A percentile compares a stretch with the other conserved stretches of the same genome.
phyloP scores from a whole-genome alignment of 2,329 filamentous ascomycete species.

The Byssochlamys sp. region DNA sequence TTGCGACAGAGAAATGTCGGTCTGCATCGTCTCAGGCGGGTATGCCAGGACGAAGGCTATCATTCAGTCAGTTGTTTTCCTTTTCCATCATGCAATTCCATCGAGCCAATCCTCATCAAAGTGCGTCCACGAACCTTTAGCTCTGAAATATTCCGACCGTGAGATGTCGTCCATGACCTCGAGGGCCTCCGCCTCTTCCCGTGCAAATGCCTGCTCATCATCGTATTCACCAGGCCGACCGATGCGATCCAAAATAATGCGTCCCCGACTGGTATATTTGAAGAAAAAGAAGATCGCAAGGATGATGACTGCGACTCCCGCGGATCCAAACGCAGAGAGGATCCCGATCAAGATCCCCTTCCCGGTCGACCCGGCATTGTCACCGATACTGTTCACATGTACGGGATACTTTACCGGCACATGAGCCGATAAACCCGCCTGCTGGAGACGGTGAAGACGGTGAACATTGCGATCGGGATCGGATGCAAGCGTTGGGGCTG shows the following conservation, averaged over 20 bases:
- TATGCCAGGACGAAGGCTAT: conserved; percentile 87
- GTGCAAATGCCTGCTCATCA: conserved; percentile 86
- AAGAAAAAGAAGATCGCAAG: conserved; percentile 85
- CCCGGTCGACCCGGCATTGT: conserved; percentile 46
- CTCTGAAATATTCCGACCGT: conserved; percentile 79
- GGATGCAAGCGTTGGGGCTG: conserved; percentile 3
- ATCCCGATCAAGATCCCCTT: conserved; percentile 89
- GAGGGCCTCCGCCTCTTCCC: conserved; percentile 88
- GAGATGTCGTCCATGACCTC: conserved; percentile 93
- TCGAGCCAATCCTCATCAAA: background rate
- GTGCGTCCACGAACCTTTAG: conserved; percentile 62
- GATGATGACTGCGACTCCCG: conserved; percentile 69
- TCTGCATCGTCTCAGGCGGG: conserved; percentile 86
- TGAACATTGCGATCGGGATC: conserved; percentile 8
- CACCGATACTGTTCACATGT: conserved; percentile 23
- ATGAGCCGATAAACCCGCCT: background rate
- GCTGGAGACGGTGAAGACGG: conserved; percentile 10
- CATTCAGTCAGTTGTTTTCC: background rate
- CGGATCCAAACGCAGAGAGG: conserved; percentile 85
- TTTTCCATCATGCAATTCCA: background rate
- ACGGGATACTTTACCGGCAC: conserved; percentile 23
- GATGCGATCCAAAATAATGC: conserved; percentile 87
- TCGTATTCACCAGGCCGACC: conserved; percentile 92
- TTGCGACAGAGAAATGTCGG: conserved; percentile 93
- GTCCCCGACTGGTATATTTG: conserved; percentile 73